A percentile compares a stretch with the other conserved stretches of the same genome.
Evolutionary conservation across 441 rosid species (phyloP).

Genomic region (Croton laevigatus): DNA sequence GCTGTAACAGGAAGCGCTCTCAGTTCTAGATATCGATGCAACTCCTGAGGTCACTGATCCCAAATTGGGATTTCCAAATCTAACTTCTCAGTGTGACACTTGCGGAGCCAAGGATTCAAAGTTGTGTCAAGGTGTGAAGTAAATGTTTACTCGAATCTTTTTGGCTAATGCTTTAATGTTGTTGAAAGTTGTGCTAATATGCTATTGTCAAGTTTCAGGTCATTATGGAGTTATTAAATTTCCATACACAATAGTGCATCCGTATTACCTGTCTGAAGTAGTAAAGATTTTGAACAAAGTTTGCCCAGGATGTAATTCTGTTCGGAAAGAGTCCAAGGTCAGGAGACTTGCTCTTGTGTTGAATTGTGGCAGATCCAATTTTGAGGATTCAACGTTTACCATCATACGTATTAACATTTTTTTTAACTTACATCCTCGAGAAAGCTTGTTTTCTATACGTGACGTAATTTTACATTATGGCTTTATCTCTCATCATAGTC

Average conservation of each 20-base stretch:
- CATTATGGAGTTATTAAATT: slow-evolving; percentile 81
- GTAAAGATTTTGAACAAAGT: slow-evolving; percentile 61
- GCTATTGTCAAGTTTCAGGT: slow-evolving; percentile 42
- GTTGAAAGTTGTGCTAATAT: slow-evolving; percentile 20
- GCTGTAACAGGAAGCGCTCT: slow-evolving; percentile 53
- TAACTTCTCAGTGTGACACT: slow-evolving; percentile 49
- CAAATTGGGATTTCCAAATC: slow-evolving; percentile 81
- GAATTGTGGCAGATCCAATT: no score
- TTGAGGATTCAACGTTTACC: background rate
- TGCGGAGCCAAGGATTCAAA: slow-evolving; percentile 64
- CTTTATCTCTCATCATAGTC: background rate
- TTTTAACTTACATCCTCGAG: background rate
- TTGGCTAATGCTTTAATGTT: background rate
- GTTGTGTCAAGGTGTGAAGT: slow-evolving; percentile 72
- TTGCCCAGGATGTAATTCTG: slow-evolving; percentile 88
- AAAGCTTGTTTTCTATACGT: background rate
- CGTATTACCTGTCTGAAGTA: slow-evolving; percentile 71
- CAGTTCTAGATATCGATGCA: slow-evolving; percentile 45
- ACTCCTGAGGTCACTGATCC: slow-evolving; percentile 66
- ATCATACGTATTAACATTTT: background rate
- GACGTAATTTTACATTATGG: background rate
- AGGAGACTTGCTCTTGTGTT: slow-evolving; percentile 31
- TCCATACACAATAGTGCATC: slow-evolving; percentile 53
- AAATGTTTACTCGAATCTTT: background rate
- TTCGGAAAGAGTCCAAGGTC: slow-evolving; percentile 71